A percentile compares a stretch with the other conserved stretches of the same genome.
Evolutionary conservation across 1,139 yeast species (phyloP).

Genomic region (Blastobotrys ciferrii): DNA sequence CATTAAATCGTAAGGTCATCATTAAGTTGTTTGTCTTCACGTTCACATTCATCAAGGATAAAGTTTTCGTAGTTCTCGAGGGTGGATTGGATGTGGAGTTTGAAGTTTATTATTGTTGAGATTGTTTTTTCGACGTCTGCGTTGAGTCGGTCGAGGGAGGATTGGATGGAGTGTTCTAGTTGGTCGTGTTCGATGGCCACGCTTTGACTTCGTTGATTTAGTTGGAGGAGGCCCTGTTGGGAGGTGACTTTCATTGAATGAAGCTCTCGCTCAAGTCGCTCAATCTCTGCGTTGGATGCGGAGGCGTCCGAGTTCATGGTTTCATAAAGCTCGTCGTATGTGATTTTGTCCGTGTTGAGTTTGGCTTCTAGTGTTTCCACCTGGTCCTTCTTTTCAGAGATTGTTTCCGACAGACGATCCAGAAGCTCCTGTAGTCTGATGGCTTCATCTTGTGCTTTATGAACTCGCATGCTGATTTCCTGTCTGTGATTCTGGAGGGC

Average conservation of each 20-base stretch:
- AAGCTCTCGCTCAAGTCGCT: conserved; percentile 61
- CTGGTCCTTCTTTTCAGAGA: conserved; percentile 55
- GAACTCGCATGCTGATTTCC: conserved; percentile 48
- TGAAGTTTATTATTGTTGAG: conserved; percentile 60
- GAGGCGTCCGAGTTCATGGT: conserved; percentile 55
- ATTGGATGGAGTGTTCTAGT: conserved; percentile 47
- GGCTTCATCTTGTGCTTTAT: conserved; percentile 57
- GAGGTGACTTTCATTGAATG: conserved; percentile 52
- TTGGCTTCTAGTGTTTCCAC: conserved; percentile 61
- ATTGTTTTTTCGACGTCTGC: conserved; percentile 57
- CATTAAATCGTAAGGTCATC: conserved; percentile 1
- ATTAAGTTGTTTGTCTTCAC: conserved; percentile 10
- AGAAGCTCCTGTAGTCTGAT: conserved; percentile 58
- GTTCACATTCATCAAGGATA: conserved; percentile 32
- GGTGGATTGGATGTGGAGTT: conserved; percentile 59
- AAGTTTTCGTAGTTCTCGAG: conserved; percentile 55
- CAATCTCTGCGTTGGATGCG: conserved; percentile 61
- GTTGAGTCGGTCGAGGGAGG: conserved; percentile 50
- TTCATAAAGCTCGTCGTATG: conserved; percentile 58
- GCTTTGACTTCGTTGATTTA: conserved; percentile 57
- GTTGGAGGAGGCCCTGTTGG: conserved; percentile 53
- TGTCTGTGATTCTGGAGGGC: conserved; percentile 49
- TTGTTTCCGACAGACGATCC: conserved; percentile 54
- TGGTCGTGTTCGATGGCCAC: conserved; percentile 57
- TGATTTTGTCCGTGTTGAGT: conserved; percentile 51